phyloP scores from a whole-genome alignment of 23 red algal species.

The Agarophyton chilense region DNA sequence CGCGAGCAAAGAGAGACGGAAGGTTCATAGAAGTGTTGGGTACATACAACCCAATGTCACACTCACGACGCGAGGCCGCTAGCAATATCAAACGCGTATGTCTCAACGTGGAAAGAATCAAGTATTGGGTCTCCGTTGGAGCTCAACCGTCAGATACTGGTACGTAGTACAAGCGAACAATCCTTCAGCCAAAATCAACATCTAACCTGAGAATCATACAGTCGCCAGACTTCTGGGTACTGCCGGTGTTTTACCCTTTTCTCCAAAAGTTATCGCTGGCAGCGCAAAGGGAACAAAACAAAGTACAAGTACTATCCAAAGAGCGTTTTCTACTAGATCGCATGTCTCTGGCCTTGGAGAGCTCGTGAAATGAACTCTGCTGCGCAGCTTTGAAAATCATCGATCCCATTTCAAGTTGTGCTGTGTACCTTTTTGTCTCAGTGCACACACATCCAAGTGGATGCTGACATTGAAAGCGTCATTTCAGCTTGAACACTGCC shows the following conservation, averaged over 20 bases:
- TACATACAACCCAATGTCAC: constrained; percentile 75
- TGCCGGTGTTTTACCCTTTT: constrained; percentile 42
- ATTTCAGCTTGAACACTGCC: no score
- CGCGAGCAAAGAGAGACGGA: constrained; percentile 78
- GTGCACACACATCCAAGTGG: no score
- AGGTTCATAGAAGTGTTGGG: constrained; percentile 81
- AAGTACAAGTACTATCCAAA: background rate
- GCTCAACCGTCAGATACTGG: constrained; percentile 85
- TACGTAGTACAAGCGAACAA: constrained; percentile 34
- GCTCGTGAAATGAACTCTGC: no score
- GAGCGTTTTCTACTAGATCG: background rate
- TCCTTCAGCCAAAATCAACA: no score
- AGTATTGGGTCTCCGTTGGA: constrained; percentile 87
- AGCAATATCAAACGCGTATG: constrained; percentile 67
- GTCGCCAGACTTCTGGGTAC: constrained; percentile 48
- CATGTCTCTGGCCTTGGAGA: background rate
- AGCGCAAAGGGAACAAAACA: background rate
- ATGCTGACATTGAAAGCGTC: no score
- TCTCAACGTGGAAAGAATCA: constrained; percentile 79
- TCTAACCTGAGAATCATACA: no score
- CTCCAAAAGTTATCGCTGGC: constrained; percentile 5
- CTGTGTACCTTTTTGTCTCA: no score
- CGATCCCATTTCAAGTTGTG: no score
- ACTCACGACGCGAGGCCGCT: constrained; percentile 56
- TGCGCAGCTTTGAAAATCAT: no score